Conservation (phyloP, 192 early-diverging fungal species). For the Coemansia sp. region DNA sequence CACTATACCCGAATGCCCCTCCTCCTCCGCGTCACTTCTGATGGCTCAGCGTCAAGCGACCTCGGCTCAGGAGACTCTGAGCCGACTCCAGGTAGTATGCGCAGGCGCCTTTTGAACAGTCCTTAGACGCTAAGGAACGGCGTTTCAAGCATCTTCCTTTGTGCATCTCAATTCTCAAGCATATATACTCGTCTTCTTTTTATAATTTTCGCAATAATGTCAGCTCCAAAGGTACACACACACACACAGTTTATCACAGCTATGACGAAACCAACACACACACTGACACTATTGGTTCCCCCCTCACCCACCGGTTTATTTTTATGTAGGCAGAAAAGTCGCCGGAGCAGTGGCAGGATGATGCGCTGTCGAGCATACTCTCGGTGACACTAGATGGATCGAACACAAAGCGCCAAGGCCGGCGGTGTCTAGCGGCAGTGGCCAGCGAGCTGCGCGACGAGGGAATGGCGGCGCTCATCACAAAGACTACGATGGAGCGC, state of each 20-base stretch:
- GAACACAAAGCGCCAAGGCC: conserved; percentile 30
- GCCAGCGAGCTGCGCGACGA: conserved; percentile 46
- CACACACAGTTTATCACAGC: neutral
- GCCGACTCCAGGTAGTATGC: too few relatives aligned
- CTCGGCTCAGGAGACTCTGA: neutral
- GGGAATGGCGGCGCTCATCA: conserved; percentile 36
- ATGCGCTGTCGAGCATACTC: conserved; percentile 75
- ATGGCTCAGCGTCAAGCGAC: neutral
- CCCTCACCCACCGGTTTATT: neutral
- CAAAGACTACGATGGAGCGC: conserved; percentile 60
- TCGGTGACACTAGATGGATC: conserved; percentile 73
- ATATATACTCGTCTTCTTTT: neutral
- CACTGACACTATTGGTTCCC: neutral
- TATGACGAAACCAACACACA: neutral
- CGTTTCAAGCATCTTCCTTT: neutral
- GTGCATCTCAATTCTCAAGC: neutral
- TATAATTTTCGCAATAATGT: conserved; percentile 4
- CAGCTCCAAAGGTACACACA: conserved; percentile 21
- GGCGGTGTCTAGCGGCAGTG: conserved; percentile 18
- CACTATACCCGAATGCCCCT: neutral
- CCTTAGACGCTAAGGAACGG: too few relatives aligned
- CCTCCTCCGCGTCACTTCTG: neutral
- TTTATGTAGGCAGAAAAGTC: conserved; percentile 42
- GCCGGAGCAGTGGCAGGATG: conserved; percentile 75
- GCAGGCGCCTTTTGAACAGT: too few relatives aligned